Base-by-base conservation (phyloP, 2,329 filamentous ascomycete genomes). In the Trichophyton mentagrophytes region DNA sequence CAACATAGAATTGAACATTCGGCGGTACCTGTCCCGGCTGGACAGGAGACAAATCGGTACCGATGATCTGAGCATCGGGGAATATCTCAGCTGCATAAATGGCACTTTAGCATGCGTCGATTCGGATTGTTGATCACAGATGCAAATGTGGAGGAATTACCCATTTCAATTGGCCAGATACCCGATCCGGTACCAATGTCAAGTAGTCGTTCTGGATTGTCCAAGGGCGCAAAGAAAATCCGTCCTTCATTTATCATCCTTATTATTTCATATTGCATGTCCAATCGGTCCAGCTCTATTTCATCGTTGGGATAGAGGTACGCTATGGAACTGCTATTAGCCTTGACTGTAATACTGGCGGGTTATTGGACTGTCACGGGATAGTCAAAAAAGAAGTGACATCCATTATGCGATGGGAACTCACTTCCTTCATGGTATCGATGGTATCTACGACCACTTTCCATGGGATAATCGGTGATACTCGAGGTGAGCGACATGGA, bases 1-100 rank as follows among this genome's bases (percentile, higher is more conserved):
- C 86, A 53, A 91, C 80, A 63, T 84, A 83, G 65, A 91, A 91
- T 64, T 84, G 82, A 13, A 90, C 85, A 64, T 91, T 91, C 17
- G 82, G 80, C 0, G 88, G 87, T 0, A 89, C 85, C 56, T 81
- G 77, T 3, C 74, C 74, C 1, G 85, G 84, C 67, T 88, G 85
- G 27, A 87, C 84, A 1, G 85, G 84, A 0, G 84, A 87, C 4
- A 88, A 76, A 66, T 88, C 61, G 17, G 62, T 64, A 9, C 62
- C 62, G 40, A 60, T 59, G 15, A 64, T 61, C 30, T 61, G 25
- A 8, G 62, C 56, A 11, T 51, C 61, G 3, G 62, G 62, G 25
- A 60, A 62, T 17, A 46, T 44, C 27, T 59, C 57, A 38, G 57
- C 57, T 59, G 30, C 33, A 57, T 5, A 40, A 36, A 20, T 9